phyloP scores from a whole-genome alignment of 2,329 filamentous ascomycete genomes.

The Pyricularia sp. region DNA sequence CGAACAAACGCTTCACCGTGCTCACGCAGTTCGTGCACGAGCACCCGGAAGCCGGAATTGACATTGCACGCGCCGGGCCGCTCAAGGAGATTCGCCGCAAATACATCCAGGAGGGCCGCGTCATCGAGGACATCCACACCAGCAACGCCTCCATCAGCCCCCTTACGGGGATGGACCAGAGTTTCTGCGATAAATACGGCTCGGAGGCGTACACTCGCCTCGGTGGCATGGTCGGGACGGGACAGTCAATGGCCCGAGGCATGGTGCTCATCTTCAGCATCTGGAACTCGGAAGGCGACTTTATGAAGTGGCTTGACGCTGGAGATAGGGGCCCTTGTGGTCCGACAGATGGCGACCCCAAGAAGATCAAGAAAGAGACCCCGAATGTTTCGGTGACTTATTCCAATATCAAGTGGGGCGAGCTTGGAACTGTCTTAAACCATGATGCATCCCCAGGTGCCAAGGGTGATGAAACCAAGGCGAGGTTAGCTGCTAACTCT shows the following conservation, averaged over 20 bases:
- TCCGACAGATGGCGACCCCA: conserved; percentile 41
- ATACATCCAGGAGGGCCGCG: conserved; percentile 36
- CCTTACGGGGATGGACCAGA: conserved; percentile 12
- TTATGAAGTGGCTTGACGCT: conserved; percentile 49
- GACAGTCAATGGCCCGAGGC: conserved; percentile 30
- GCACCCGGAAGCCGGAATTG: conserved; percentile 13
- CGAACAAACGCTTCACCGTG: conserved; percentile 23
- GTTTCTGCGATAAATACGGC: conserved; percentile 10
- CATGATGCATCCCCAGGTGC: not conserved
- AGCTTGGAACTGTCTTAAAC: conserved; percentile 24
- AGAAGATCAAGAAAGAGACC: conserved; percentile 30
- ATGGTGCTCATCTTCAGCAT: conserved; percentile 46
- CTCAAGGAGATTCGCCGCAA: conserved; percentile 36
- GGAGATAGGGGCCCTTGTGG: conserved; percentile 43
- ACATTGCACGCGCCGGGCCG: conserved; percentile 12
- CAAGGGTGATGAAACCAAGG: not conserved
- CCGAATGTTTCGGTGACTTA: conserved; percentile 41
- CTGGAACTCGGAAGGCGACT: conserved; percentile 43
- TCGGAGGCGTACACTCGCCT: conserved; percentile 18
- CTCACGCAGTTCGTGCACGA: conserved; percentile 35
- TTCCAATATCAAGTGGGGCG: conserved; percentile 47
- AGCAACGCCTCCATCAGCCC: conserved; percentile 9
- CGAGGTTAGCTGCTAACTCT: not conserved
- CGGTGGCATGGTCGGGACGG: conserved; percentile 17
- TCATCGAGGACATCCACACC: conserved; percentile 24